Conservation (phyloP, 78 protist genomes). For the Dictyostelium brefeldianum region DNA sequence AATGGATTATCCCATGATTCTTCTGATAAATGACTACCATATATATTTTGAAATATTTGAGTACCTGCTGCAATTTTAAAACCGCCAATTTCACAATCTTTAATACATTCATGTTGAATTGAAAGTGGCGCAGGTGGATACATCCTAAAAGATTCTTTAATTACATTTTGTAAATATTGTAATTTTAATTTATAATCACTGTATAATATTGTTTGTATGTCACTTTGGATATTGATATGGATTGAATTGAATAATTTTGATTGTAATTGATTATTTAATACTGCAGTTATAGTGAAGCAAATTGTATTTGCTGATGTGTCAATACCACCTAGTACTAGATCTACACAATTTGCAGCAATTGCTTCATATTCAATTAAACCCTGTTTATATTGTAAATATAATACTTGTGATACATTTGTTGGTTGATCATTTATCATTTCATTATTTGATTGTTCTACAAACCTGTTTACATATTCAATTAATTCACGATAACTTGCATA, state of each 20-base stretch:
- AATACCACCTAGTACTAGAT: slow-evolving; percentile 7
- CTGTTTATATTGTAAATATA: not conserved
- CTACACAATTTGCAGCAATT: slow-evolving; percentile 5
- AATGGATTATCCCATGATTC: slow-evolving; percentile 8
- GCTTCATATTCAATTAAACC: not conserved
- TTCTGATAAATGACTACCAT: not conserved
- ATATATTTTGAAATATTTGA: slow-evolving; percentile 2
- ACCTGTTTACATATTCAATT: not conserved
- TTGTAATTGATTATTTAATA: slow-evolving; percentile 32
- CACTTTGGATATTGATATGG: not conserved
- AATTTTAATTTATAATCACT: not conserved
- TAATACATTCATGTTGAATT: slow-evolving; percentile 27
- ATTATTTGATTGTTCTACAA: not conserved
- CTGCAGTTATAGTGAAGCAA: not conserved
- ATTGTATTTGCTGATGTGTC: slow-evolving; percentile 12
- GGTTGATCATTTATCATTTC: slow-evolving; percentile 15
- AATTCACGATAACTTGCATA: not conserved
- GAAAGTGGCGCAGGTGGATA: slow-evolving; percentile 57
- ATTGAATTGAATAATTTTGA: not conserved
- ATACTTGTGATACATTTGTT: slow-evolving; percentile 14
- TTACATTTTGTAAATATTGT: not conserved
- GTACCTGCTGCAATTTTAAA: slow-evolving; percentile 41
- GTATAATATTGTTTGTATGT: not conserved
- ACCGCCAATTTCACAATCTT: not conserved
- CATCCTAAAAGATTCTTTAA: slow-evolving; percentile 31